Conservation (phyloP, 2,329 filamentous ascomycete genomes). For the Monosporascus sp. region DNA sequence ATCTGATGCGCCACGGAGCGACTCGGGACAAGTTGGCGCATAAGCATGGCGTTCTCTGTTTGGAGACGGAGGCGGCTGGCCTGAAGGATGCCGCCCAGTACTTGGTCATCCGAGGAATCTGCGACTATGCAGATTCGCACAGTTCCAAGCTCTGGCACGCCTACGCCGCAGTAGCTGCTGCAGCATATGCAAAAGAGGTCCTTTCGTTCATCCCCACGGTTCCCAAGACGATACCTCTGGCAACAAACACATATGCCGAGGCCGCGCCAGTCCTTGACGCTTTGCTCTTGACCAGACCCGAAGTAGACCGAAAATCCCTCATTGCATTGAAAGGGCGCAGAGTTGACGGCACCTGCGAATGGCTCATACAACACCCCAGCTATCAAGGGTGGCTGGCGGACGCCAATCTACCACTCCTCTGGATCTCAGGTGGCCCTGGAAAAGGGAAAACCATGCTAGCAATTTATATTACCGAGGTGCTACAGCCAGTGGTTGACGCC, state of each 20-base stretch:
- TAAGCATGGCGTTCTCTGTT: no score
- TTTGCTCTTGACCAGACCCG: conserved; percentile 16
- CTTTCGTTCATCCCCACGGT: not conserved
- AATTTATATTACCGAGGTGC: conserved; percentile 18
- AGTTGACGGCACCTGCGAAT: conserved; percentile 16
- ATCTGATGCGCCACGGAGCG: no score
- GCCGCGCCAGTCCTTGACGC: conserved; percentile 15
- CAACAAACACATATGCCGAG: conserved; percentile 9
- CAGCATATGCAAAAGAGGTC: no score
- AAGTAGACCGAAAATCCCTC: conserved; percentile 18
- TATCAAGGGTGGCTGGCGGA: conserved; percentile 15
- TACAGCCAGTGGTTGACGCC: conserved; percentile 9
- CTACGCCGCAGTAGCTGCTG: no score
- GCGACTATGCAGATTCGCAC: no score
- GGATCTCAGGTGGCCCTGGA: conserved; percentile 21
- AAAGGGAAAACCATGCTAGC: conserved; percentile 23
- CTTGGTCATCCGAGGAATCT: no score
- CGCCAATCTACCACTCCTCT: conserved; percentile 12
- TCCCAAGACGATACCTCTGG: conserved; percentile 6
- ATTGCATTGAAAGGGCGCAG: conserved; percentile 16
- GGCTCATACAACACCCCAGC: conserved; percentile 10
- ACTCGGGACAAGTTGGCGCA: no score
- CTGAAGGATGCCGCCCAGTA: not conserved
- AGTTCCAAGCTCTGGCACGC: no score
- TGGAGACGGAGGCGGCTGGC: no score